These are phyloP conservation scores for Coprinopsis strossmayeri DNA, from an alignment of 768 basidiomycete species.

Conservation along the genomic window DNA sequence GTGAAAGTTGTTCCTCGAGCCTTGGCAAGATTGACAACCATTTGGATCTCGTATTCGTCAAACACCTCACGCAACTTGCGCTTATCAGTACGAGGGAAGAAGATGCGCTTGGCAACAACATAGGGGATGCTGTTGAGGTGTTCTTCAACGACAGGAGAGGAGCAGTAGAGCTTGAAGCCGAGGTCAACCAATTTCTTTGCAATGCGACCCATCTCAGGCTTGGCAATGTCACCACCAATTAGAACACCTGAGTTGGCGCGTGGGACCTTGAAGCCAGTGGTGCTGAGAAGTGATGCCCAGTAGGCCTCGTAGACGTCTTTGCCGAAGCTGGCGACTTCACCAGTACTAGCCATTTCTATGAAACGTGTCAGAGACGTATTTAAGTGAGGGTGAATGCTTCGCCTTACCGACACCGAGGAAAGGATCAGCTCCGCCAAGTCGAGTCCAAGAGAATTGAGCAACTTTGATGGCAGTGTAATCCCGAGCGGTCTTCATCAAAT, in stretches of 20 bases:
- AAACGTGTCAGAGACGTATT: too few relatives aligned
- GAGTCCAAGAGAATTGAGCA: conserved; percentile 97
- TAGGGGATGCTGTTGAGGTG: conserved; percentile 76
- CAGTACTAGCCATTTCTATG: conserved; percentile 95
- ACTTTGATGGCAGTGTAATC: conserved; percentile 97
- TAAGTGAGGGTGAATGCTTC: conserved; percentile 18
- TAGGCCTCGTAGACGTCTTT: conserved; percentile 92
- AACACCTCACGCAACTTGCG: conserved; percentile 90
- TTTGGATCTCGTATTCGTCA: conserved; percentile 90
- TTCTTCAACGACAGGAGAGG: conserved; percentile 71
- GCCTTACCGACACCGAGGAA: conserved; percentile 92
- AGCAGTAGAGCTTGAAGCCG: conserved; percentile 95
- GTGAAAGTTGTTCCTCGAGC: conserved; percentile 65
- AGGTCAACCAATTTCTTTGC: conserved; percentile 76
- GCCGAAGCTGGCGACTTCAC: conserved; percentile 96
- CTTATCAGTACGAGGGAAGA: conserved; percentile 97
- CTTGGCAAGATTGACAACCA: conserved; percentile 89
- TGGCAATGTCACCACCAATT: conserved; percentile 83
- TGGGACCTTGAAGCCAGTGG: conserved; percentile 93
- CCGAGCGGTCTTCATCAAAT: conserved; percentile 83
- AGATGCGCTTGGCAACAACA: conserved; percentile 78
- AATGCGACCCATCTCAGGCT: conserved; percentile 81
- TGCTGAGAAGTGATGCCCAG: conserved; percentile 91
- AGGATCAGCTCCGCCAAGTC: conserved; percentile 91
- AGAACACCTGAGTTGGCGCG: conserved; percentile 80